A percentile compares a stretch with the other conserved stretches of the same genome.
These are phyloP conservation scores for Teratosphaeria epicoccoides DNA, from an alignment of 2,329 filamentous ascomycete species.

Conservation along the genomic window DNA sequence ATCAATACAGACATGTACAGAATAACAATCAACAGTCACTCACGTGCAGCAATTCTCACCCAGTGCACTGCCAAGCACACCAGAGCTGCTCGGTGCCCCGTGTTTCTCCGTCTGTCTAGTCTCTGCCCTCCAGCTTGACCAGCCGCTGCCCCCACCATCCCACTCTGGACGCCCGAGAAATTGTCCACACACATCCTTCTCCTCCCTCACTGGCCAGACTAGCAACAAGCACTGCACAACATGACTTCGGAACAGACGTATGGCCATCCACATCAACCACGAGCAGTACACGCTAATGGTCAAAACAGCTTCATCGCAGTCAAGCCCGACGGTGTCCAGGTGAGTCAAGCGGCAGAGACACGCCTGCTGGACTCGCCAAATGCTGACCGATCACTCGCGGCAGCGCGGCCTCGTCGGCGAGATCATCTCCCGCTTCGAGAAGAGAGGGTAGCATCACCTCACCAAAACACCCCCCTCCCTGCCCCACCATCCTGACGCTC, in stretches of 20 bases:
- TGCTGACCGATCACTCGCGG: background rate
- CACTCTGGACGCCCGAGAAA: background rate
- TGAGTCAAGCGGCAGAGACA: constrained; percentile 36
- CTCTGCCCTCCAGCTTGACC: background rate
- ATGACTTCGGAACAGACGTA: constrained; percentile 79
- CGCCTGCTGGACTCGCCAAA: background rate
- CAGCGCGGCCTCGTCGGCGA: constrained; percentile 94
- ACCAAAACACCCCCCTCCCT: constrained; percentile 2
- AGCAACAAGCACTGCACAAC: constrained; percentile 21
- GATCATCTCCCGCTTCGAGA: constrained; percentile 98
- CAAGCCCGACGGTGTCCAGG: constrained; percentile 99
- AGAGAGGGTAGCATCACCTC: constrained; percentile 58
- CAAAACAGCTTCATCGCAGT: constrained; percentile 89
- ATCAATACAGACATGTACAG: too few species aligned
- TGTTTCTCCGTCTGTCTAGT: background rate
- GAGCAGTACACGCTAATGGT: constrained; percentile 7
- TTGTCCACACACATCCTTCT: constrained; percentile 33
- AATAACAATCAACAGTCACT: too few species aligned
- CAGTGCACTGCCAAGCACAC: too few species aligned
- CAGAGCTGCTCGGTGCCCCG: too few species aligned
- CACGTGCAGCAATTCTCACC: too few species aligned
- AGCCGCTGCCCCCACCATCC: background rate
- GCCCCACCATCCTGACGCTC: constrained; percentile 2
- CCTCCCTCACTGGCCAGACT: constrained; percentile 29
- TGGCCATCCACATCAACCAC: constrained; percentile 28